A percentile compares a stretch with the other conserved stretches of the same genome.
Conservation (phyloP, 73 alveolate genomes). For the Paramecium octaurelia region DNA sequence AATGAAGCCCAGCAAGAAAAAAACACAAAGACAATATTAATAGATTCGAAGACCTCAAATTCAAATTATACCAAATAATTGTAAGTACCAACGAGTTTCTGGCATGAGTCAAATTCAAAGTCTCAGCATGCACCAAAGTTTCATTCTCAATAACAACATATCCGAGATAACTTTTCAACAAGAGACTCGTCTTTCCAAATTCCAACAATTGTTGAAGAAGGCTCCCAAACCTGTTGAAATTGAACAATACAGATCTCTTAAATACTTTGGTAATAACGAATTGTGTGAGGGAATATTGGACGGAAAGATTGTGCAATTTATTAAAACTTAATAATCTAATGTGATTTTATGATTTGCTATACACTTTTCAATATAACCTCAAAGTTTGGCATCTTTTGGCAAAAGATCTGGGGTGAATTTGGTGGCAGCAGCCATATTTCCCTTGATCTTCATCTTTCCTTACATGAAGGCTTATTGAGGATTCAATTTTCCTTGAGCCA, state of each 20-base stretch:
- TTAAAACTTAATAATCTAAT: background rate
- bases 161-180: background rate
- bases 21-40: background rate
- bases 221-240: background rate
- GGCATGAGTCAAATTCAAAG: background rate
- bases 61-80: background rate
- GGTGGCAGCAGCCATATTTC: slow-evolving; percentile 86
- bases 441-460: slow-evolving; percentile 89
- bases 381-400: slow-evolving; percentile 76
- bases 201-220: background rate
- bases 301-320: background rate
- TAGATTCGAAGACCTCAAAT: background rate
- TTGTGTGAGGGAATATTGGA: background rate
- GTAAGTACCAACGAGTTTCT: background rate
- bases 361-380: background rate
- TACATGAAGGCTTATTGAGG: slow-evolving; percentile 86
- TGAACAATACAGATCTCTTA: background rate
- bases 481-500: slow-evolving; percentile 74
- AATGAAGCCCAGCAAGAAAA: background rate
- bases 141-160: background rate
- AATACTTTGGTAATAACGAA: background rate
- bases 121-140: background rate
- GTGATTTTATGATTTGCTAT: background rate
- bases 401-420: slow-evolving; percentile 84
- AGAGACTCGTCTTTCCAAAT: background rate